Conservation (phyloP, 192 early-diverging fungal genomes). For the Thoreauomyces humboldtii region DNA sequence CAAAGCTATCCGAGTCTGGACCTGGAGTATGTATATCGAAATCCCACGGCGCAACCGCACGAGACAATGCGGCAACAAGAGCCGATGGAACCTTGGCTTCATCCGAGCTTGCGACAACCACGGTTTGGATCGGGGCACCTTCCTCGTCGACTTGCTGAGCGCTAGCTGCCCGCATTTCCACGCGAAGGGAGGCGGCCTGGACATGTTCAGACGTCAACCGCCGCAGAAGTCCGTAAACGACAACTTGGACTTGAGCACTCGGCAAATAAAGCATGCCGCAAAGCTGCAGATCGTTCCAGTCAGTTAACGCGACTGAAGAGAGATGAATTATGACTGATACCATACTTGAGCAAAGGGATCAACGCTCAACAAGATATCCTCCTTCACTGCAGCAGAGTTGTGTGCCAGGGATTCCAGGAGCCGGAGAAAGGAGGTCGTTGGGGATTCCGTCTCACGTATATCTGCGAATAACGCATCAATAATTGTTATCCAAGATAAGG, state of each 20-base stretch:
- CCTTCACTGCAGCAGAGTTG: constrained; percentile 13
- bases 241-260: constrained; percentile 35
- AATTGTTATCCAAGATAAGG: too few relatives aligned
- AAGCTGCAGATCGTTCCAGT: constrained; percentile 32
- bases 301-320: too few relatives aligned
- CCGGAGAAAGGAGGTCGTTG: too few relatives aligned
- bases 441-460: too few relatives aligned
- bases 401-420: constrained; percentile 28
- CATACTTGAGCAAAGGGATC: constrained; percentile 25
- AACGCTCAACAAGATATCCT: constrained; percentile 22
- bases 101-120: constrained; percentile 6
- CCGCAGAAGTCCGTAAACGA: constrained; percentile 31
- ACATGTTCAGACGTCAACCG: constrained; percentile 31
- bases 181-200: constrained; percentile 33
- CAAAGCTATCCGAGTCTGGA: not conserved
- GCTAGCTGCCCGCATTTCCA: constrained; percentile 34
- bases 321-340: too few relatives aligned
- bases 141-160: constrained; percentile 17
- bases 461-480: too few relatives aligned
- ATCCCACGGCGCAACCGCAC: not conserved
- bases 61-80: not conserved
- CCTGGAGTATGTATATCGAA: not conserved
- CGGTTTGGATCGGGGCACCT: constrained; percentile 10
- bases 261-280: constrained; percentile 21
- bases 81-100: constrained; percentile 6